Base-by-base conservation (phyloP, 345 rosid genomes). In the Melastoma malabathricum region DNA sequence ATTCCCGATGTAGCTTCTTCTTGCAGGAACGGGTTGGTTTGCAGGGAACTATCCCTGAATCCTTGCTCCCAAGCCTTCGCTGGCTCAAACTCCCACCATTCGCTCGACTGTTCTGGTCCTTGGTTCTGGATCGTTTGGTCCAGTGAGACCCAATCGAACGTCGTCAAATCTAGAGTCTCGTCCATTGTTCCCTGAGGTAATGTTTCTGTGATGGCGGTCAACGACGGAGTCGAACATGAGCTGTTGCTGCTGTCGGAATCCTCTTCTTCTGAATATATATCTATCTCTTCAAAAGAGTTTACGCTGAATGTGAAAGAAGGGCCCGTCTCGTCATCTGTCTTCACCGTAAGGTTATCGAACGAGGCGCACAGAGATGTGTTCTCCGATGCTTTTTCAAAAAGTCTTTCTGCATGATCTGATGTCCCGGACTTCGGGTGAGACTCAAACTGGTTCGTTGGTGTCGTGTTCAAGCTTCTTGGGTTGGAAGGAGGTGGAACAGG, bases 331-430 rank as follows among this genome's bases (percentile, higher is more conserved):
- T 43, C 52, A 22, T 73, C 88, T 2, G 63, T 52, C 19, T 48
- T 45, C 3, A 73, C 70, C 74, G 58, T 69, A 23, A 79, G 68
- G 69, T 87, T 87, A 62, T 84, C 89, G 25, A 70, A 59, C 0
- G 83, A 85, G 19, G 68, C 56, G 57, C 75, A 62, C 14, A 50
- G 78, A 3, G 82, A 77, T 9, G 67, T 71, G 6, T 18, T 44
- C 56, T 71, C 78, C 2, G 76, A 64, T 23, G n/a, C 63, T 50
- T 34, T 68, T 25, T 60, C 64, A 0, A 72, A 79, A 46, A 39
- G 20, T 34, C 69, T 63, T 29, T 69, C 75, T 0, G 34, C 17
- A 41, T n/a, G 58, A 18, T 59, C 73, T 13, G 70, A 59, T 15
- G 68, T 61, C 16, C 48, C 29, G 4, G 57, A 39, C 14, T 44